Evolutionary conservation across 345 rosid genomes (phyloP), one percentile per base, ranked within the genome.

Genomic region (Moricandia moricandioides): DNA sequence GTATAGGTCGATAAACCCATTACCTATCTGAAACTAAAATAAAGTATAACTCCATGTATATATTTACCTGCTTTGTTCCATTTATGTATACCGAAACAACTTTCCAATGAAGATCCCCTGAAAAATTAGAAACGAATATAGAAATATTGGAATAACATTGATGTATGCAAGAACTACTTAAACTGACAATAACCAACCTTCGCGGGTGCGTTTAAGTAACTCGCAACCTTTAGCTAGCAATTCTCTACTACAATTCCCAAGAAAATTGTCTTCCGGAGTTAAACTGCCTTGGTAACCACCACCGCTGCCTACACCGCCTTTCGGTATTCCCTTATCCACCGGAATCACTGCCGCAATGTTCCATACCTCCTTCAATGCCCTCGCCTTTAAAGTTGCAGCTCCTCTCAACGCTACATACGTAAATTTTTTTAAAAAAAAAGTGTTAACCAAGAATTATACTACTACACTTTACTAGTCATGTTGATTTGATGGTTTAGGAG

Each of bases 51-150:
- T 29, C 31, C 31, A 29, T 21, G 24, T 21, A 4, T 4, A 1
- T 29, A n/a, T 57, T 21, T 77, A 93, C 99, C 94, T 92, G 97
- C 49, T 90, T 90, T 85, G 83, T 71, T 82, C 79, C 83, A 84
- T 92, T 95, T 67, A 92, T 80, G 66, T 92, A 95, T 70, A 95
- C 93, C 7, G 97, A 92, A 29, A 95, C 98, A 61, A 90, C 69
- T 79, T 95, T 95, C 99, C 92, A 89, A 78, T 92, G 99, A 55
- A 95, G 96, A 78, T 92, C 99, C 51, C 99, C 99, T 95, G 90
- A 66, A 65, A 65, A 26, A 37, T 11, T 56, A 24, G 10, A 45
- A 64, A 39, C 1, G 9, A 39, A 76, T 76, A 64, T n/a, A 24
- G 45, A 8, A 67, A 16, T 6, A 11, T 8, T n/a, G 30, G 2